Base-by-base conservation (phyloP, 345 rosid genomes). In the Populus alba region DNA sequence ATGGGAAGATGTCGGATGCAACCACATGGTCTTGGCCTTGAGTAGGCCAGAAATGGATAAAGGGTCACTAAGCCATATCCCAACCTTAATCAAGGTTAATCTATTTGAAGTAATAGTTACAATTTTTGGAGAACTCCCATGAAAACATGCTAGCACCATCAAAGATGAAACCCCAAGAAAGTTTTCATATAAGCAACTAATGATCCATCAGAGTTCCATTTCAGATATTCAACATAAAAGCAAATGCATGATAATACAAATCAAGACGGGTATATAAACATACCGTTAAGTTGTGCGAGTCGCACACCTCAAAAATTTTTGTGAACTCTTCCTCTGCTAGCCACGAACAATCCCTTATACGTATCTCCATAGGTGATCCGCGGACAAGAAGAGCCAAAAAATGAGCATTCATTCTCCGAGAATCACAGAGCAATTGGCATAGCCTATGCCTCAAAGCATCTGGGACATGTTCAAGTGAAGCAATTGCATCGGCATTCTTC, bases 291-390 rank as follows among this genome's bases (percentile, higher is more conserved):
- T 80, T 89, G 73, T 81, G 89, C 72, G 92, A 85, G 88, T 92
- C 95, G 79, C 92, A 88, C 59, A 71, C 75, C 57, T 78, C 82
- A 82, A 93, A 90, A 73, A 88, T 85, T 69, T 86, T 77, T 27
- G 70, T 71, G 62, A 94, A 91, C 41, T 91, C 81, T 76, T 92
- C 90, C 81, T 96, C 99, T 9, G 95, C 83, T 71, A 96, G 78
- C 99, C 99, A 92, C 23, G 99, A 94, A 71, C 97, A 92, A 81
- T 96, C 97, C 55, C 80, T 87, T 47, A 95, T 72, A 68, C 91
- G 84, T 65, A 93, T 84, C 75, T 87, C 98, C 2, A 92, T 79
- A 47, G 98, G 99, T 5, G 88, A 86, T 74, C 95, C 97, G 51
- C 74, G 68, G 38, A 86, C 79, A 74, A 95, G 91, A 73, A 92